Evolutionary conservation across 805 yeast genomes (phyloP).

Genomic region (Metschnikowia proteae): DNA sequence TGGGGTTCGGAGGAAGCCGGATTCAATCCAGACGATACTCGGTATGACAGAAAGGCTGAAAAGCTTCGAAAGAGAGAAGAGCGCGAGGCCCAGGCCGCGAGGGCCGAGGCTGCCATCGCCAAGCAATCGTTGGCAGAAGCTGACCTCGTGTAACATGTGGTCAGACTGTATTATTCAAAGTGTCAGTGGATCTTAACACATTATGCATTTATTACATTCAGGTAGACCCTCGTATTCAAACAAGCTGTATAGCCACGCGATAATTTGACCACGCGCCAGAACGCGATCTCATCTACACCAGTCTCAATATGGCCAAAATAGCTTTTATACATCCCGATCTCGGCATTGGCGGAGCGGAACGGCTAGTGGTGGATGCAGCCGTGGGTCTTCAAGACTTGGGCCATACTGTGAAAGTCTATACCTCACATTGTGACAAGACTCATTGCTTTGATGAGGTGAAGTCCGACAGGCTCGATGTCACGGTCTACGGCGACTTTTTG

Average conservation of each 20-base stretch:
- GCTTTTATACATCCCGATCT: conserved; percentile 95
- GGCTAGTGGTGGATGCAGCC: conserved; percentile 95
- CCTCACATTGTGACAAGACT: conserved; percentile 82
- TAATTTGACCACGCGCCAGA: not conserved
- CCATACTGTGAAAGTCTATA: conserved; percentile 64
- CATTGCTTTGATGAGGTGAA: conserved; percentile 93
- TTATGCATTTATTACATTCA: no score
- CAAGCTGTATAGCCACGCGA: not conserved
- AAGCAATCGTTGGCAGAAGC: conserved; percentile 4
- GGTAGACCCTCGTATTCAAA: no score
- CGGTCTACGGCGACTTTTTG: conserved; percentile 76
- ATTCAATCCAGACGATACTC: conserved; percentile 80
- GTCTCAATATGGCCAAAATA: conserved; percentile 35
- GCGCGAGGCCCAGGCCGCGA: conserved; percentile 28
- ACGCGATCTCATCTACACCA: not conserved
- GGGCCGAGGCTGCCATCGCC: conserved; percentile 6
- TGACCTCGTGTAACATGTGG: not conserved
- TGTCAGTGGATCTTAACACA: no score
- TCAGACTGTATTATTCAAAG: no score
- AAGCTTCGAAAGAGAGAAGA: conserved; percentile 44
- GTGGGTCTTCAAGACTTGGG: conserved; percentile 65
- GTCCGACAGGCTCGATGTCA: conserved; percentile 53
- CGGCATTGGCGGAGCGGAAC: conserved; percentile 97
- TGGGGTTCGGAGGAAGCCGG: conserved; percentile 87
- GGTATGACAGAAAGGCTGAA: conserved; percentile 62